phyloP scores from a whole-genome alignment of 2,329 filamentous ascomycete species.

The Elsinoe fawcettii region DNA sequence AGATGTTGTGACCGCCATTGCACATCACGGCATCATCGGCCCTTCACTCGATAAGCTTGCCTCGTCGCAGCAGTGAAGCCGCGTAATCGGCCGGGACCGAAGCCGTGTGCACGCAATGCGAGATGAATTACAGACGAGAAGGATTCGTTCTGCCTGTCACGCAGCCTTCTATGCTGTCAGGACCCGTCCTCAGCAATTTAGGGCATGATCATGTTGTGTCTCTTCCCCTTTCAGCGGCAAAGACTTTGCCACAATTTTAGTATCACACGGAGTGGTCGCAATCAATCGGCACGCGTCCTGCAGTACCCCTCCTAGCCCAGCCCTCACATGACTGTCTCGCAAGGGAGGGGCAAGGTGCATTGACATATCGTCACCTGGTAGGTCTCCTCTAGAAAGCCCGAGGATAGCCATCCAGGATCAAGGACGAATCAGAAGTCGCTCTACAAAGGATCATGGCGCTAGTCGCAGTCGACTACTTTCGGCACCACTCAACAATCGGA shows the following conservation, averaged over 20 bases:
- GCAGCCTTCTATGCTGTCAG: not conserved
- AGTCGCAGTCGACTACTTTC: not conserved
- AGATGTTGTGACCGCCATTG: not conserved
- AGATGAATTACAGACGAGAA: not conserved
- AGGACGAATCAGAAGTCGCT: not conserved
- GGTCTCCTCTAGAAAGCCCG: not conserved
- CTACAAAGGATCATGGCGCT: not conserved
- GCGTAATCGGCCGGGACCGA: conserved; percentile 4
- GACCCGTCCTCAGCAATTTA: not conserved
- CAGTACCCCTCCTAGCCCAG: not conserved
- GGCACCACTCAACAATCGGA: not conserved
- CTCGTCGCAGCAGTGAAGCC: not conserved
- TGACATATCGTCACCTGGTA: not conserved
- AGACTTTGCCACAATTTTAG: not conserved
- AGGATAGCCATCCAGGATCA: not conserved
- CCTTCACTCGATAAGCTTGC: not conserved
- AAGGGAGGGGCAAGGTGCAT: not conserved
- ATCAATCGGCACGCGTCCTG: not conserved
- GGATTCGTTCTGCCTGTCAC: not conserved
- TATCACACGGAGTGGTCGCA: not conserved
- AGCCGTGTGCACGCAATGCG: not conserved
- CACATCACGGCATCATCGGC: not conserved
- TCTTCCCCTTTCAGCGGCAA: not conserved
- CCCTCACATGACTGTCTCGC: not conserved
- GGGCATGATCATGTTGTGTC: not conserved